Conservation (phyloP, 2,329 filamentous ascomycete genomes). For the Pseudogymnoascus sp. region DNA sequence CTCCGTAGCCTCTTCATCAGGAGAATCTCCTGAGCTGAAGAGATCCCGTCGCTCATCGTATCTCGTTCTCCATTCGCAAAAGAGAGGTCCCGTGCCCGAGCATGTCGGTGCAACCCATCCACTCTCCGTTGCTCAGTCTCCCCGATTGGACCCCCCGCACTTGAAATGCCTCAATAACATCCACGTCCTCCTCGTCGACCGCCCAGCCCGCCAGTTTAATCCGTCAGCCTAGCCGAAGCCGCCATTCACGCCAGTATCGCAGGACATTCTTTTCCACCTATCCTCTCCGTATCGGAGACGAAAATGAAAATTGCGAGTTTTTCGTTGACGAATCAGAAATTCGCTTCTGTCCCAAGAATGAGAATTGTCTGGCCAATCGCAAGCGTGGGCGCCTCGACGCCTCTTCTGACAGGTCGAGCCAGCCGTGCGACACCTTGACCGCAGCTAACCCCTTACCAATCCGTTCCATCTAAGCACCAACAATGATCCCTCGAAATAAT, state of each 20-base stretch:
- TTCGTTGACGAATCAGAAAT: not conserved
- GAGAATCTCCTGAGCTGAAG: not conserved
- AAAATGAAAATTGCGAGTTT: conserved; percentile 5
- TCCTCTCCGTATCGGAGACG: conserved; percentile 3
- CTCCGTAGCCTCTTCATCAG: not conserved
- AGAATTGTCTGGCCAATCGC: not conserved
- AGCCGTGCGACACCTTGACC: not conserved
- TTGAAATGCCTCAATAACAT: conserved; percentile 7
- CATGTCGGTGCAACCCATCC: conserved; percentile 2
- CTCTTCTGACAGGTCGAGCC: conserved; percentile 1
- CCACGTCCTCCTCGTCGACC: not conserved
- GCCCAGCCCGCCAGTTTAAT: not conserved
- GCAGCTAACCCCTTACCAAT: not conserved
- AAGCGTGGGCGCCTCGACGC: not conserved
- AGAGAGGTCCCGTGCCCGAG: not conserved
- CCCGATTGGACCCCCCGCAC: conserved; percentile 4
- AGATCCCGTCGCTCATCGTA: not conserved
- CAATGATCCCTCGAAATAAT: not conserved
- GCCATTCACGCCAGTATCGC: not conserved
- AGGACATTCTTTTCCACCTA: conserved; percentile 1
- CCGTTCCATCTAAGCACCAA: not conserved
- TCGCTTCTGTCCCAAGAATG: not conserved
- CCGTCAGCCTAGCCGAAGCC: not conserved
- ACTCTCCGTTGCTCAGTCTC: not conserved
- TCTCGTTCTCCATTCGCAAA: not conserved